Evolutionary conservation across 352 stramenopile species (phyloP).

Genomic region (Aphanomyces cochlioides): DNA sequence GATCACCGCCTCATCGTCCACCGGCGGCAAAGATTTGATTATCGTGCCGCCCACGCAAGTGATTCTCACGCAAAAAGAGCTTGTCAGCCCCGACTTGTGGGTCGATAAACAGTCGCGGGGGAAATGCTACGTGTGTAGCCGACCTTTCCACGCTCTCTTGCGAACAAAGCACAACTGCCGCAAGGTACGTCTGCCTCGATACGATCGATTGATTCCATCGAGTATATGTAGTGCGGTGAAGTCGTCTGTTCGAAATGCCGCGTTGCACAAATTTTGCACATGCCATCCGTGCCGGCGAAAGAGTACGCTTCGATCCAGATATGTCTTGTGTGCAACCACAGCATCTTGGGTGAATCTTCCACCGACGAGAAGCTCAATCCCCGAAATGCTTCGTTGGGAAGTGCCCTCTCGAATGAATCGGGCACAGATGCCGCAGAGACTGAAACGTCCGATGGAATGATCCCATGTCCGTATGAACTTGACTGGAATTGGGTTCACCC

Average conservation of each 20-base stretch:
- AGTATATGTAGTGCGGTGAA: constrained; percentile 56
- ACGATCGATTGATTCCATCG: constrained; percentile 42
- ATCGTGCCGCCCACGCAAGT: neutral
- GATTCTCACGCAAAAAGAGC: neutral
- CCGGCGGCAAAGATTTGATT: too few relatives aligned
- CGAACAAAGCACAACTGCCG: constrained; percentile 29
- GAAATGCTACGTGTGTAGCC: constrained; percentile 25
- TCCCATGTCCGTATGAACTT: constrained; percentile 51
- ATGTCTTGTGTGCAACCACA: constrained; percentile 26
- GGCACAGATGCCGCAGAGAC: neutral
- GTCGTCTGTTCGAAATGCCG: constrained; percentile 74
- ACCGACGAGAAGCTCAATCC: neutral
- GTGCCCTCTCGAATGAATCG: neutral
- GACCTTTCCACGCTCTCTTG: constrained; percentile 21
- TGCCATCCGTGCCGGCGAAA: neutral
- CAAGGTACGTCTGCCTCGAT: constrained; percentile 16
- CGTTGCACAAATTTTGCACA: constrained; percentile 32
- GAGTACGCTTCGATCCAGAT: constrained; percentile 9
- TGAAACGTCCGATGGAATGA: neutral
- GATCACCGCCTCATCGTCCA: too few relatives aligned
- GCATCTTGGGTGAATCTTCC: neutral
- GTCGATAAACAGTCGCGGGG: constrained; percentile 10
- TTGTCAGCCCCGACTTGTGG: constrained; percentile 15
- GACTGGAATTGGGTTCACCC: constrained; percentile 81
- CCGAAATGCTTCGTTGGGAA: neutral